Base-by-base conservation (phyloP, 805 yeast genomes). In the Candida argentea region DNA sequence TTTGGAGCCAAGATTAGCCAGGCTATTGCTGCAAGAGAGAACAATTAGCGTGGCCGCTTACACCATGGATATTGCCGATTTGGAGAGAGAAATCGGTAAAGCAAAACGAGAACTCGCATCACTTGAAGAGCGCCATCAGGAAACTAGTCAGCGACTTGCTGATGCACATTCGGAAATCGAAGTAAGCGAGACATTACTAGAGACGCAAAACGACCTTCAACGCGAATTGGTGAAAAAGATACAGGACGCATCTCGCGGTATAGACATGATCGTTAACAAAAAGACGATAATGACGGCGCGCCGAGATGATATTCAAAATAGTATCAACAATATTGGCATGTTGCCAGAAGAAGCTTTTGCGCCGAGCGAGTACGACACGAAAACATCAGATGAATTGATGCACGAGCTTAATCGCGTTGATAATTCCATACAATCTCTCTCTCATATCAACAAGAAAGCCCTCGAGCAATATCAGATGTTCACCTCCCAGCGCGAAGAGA, bases 381-480 rank as follows among this genome's bases (percentile, higher is more conserved):
- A 57, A 12, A 46, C 57, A 2, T 71, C 84, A 7, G 73, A 70
- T 21, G 61, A 65, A 5, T 50, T 87, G 18, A 50, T 82, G 27
- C 42, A 50, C 10, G 57, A 65, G 29, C 60, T 85, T 34, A 74
- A 70, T 28, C 52, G 52, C 16, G 67, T 73, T 5, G 72, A 76
- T 23, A 70, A 67, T 20, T 70, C 67, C 16, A 56, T 89, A 22
- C 68, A 72, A 24, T 65, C 70, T 39, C 78, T 71, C 48, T 69
- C 72, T 14, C 93, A 85, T 49, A 81, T 91, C 27, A 89, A 89
- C 55, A 81, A 80, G 48, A 83, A 85, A 44, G 95, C 97, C 0
- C 60, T 81, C 39, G 96, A 87, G 42, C 95, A 87, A 46, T 83
- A 68, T 45, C 56, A 65, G 27, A 74, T 72, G 22, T 86, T 85